Base-by-base conservation (phyloP, 2,329 filamentous ascomycete species). In the Sporothrix pseudoabietina region DNA sequence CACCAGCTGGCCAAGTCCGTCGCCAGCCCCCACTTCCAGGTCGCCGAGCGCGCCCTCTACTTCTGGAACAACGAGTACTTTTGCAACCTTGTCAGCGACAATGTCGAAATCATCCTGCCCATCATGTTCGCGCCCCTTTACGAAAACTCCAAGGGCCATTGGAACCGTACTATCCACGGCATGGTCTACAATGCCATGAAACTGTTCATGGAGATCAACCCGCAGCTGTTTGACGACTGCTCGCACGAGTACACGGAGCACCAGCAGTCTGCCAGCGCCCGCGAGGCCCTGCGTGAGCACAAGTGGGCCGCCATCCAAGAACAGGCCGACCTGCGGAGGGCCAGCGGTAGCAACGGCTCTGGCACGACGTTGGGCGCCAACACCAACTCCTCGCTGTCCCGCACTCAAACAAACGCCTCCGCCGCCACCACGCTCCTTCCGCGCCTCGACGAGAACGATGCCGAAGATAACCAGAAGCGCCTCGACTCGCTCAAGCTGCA, bases 41-140 rank as follows among this genome's bases (percentile, higher is more conserved):
- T 99, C 74, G 96, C 96, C 22, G 96, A 99, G 84, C 90, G 96
- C 77, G 96, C 96, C 5, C 87, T 99, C 39, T 99, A 99, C 84
- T 99, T 99, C 85, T 99, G 96, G 96, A 99, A 99, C 86, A 99
- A 99, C 80, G 96, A 99, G 82, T 99, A 99, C 82, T 99, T 99
- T 84, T 99, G 96, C 86, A 99, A 98, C 80, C 87, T 99, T 74
- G 96, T 99, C 77, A 98, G 94, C 85, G 96, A 99, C 83, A 99
- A 99, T 79, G 96, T 99, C 72, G 95, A 98, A 79, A 95, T 97
- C 65, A 99, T 99, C 78, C 86, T 99, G 61, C 96, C 96, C 3
- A 99, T 99, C 80, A 99, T 99, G 96, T 99, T 99, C 83, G 94
- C 95, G 35, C 95, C 96, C 2, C 87, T 99, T 41, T 99, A 98